phyloP scores from a whole-genome alignment of 176 grass and related monocot species.

The Neostapfia colusana region DNA sequence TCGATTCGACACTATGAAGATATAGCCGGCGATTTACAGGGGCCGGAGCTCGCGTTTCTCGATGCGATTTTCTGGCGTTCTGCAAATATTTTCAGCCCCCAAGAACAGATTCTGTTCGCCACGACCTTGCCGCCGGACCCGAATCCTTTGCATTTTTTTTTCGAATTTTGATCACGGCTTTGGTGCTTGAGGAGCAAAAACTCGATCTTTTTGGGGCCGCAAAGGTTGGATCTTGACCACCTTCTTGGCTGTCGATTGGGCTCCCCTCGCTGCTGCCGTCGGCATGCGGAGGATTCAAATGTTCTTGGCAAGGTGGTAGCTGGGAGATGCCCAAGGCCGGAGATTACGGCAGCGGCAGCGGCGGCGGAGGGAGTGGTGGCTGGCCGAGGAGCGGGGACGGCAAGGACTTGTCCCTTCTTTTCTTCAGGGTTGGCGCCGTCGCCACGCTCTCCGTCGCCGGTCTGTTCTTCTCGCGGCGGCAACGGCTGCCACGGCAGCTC shows the following conservation, averaged over 20 bases:
- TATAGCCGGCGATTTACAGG: slow-evolving; percentile 34
- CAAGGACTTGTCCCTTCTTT: slow-evolving; percentile 46
- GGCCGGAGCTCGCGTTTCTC: slow-evolving; percentile 39
- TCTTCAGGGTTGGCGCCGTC: slow-evolving; percentile 60
- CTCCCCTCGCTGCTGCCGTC: slow-evolving; percentile 16
- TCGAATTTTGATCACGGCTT: neutral
- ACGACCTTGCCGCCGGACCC: neutral
- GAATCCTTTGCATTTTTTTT: neutral
- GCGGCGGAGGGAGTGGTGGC: slow-evolving; percentile 16
- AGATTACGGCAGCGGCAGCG: slow-evolving; percentile 31
- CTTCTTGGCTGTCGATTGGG: slow-evolving; percentile 23
- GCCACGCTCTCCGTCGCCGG: slow-evolving; percentile 68
- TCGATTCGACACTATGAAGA: slow-evolving; percentile 30
- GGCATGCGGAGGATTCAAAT: slow-evolving; percentile 28
- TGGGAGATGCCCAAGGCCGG: slow-evolving; percentile 42
- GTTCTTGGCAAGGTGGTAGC: slow-evolving; percentile 38
- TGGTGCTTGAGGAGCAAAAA: slow-evolving; percentile 7
- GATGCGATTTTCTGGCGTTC: slow-evolving; percentile 29
- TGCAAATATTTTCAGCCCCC: slow-evolving; percentile 18
- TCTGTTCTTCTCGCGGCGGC: slow-evolving; percentile 57
- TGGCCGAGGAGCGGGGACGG: slow-evolving; percentile 28
- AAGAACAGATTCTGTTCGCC: slow-evolving; percentile 31
- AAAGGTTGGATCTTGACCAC: slow-evolving; percentile 30
- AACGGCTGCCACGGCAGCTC: slow-evolving; percentile 30
- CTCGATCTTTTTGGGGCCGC: slow-evolving; percentile 3